Evolutionary conservation across 176 grass and related monocot genomes (phyloP).

Genomic region (Chloris gayana): DNA sequence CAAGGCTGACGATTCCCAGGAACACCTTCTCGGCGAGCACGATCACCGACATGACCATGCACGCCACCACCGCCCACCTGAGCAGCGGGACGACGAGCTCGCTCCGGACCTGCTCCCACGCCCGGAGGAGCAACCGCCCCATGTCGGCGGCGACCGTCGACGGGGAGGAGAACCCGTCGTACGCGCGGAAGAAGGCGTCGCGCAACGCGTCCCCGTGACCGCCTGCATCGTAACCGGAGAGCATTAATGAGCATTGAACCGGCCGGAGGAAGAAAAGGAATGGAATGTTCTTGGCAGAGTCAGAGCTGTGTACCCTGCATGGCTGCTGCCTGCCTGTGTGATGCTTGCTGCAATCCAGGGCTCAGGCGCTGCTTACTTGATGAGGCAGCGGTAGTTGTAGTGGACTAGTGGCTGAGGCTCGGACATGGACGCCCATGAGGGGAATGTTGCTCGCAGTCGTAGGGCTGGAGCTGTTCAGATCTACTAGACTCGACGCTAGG

Average conservation of each 20-base stretch:
- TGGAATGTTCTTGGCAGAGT: neutral
- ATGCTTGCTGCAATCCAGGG: neutral
- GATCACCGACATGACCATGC: slow-evolving; percentile 65
- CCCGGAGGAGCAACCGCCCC: slow-evolving; percentile 25
- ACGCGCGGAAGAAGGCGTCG: neutral
- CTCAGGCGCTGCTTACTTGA: neutral
- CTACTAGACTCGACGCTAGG: neutral
- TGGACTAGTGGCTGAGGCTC: neutral
- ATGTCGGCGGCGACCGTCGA: neutral
- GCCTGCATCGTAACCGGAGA: slow-evolving; percentile 20
- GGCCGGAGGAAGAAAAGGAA: neutral
- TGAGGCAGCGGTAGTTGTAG: neutral
- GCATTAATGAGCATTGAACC: neutral
- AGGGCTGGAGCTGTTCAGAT: neutral
- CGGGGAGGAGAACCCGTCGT: neutral
- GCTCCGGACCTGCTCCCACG: slow-evolving; percentile 42
- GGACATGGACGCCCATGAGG: neutral
- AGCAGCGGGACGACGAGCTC: slow-evolving; percentile 50
- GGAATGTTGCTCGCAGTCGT: neutral
- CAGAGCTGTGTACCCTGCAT: slow-evolving; percentile 50
- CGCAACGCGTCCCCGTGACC: neutral
- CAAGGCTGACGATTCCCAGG: slow-evolving; percentile 47
- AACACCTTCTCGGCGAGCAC: slow-evolving; percentile 70
- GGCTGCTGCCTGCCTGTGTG: slow-evolving; percentile 17
- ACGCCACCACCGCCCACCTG: slow-evolving; percentile 39